A percentile compares a stretch with the other conserved stretches of the same genome.
These are phyloP conservation scores for Pyracantha coccinea DNA, from an alignment of 331 rosid species.

Conservation along the genomic window DNA sequence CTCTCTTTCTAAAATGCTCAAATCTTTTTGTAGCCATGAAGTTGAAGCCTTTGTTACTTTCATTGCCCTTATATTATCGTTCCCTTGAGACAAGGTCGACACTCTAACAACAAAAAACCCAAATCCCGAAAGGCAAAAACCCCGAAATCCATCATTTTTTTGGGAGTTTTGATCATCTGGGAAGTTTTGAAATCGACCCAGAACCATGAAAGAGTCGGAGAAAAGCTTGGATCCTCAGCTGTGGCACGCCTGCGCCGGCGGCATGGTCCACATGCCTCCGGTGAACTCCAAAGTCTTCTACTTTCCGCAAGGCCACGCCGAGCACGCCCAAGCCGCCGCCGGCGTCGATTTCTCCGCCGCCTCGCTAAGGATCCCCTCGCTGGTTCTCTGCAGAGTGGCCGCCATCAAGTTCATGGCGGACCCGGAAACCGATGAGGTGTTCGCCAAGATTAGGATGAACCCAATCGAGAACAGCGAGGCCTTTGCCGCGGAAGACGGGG, in stretches of 20 bases:
- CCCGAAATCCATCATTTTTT: neutral
- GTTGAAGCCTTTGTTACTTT: neutral
- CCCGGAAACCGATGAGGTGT: conserved; percentile 87
- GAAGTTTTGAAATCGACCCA: neutral
- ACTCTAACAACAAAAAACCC: neutral
- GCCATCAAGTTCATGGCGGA: conserved; percentile 75
- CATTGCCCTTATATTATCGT: neutral
- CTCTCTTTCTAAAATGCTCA: neutral
- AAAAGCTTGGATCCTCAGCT: conserved; percentile 82
- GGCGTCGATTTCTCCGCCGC: conserved; percentile 45
- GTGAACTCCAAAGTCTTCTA: conserved; percentile 77
- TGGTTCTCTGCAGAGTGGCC: conserved; percentile 64
- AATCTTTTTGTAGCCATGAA: neutral
- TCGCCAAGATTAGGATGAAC: conserved; percentile 38
- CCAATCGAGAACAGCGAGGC: conserved; percentile 46
- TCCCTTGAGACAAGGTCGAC: neutral
- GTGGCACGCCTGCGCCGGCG: conserved; percentile 99
- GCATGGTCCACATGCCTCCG: conserved; percentile 90
- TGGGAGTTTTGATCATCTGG: neutral
- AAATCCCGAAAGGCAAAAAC: neutral
- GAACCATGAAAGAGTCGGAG: conserved; percentile 53
- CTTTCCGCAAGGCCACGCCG: conserved; percentile 97
- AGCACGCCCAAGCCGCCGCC: conserved; percentile 67
- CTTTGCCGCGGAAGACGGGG: conserved; percentile 25
- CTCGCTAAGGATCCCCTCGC: conserved; percentile 47